A percentile compares a stretch with the other conserved stretches of the same genome.
Evolutionary conservation across 1,139 yeast species (phyloP).

Genomic region (Scheffersomyces lignicola): DNA sequence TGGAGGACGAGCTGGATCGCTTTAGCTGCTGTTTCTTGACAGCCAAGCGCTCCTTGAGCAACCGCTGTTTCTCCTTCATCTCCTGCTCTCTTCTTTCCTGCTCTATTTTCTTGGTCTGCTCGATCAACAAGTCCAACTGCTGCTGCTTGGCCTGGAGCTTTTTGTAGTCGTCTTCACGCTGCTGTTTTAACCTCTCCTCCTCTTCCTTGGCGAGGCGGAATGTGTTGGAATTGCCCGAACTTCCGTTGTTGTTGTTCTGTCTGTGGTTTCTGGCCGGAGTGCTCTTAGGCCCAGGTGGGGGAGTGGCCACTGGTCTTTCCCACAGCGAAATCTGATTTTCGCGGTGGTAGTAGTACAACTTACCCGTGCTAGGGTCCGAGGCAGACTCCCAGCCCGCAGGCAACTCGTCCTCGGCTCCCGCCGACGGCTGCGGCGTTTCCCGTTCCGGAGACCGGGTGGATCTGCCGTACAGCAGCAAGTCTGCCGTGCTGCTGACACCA

Average conservation of each 20-base stretch:
- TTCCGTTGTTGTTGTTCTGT: slow-evolving; percentile 4
- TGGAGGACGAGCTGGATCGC: slow-evolving; percentile 9
- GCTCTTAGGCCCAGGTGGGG: slow-evolving; percentile 15
- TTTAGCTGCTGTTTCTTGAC: slow-evolving; percentile 12
- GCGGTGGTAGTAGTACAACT: slow-evolving; percentile 56
- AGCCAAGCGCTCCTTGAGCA: slow-evolving; percentile 13
- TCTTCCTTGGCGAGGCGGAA: slow-evolving; percentile 29
- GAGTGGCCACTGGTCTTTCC: slow-evolving; percentile 49
- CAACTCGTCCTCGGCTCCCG: slow-evolving; percentile 23
- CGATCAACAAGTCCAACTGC: slow-evolving; percentile 37
- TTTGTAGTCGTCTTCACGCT: slow-evolving; percentile 32
- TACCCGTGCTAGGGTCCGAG: slow-evolving; percentile 37
- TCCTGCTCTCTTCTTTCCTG: slow-evolving; percentile 5
- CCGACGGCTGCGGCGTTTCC: slow-evolving; percentile 11
- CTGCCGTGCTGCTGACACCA: slow-evolving; percentile 6
- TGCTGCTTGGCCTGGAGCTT: slow-evolving; percentile 34
- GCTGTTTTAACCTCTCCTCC: slow-evolving; percentile 33
- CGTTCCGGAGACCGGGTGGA: slow-evolving; percentile 22
- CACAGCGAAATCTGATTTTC: slow-evolving; percentile 51
- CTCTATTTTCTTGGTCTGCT: slow-evolving; percentile 31
- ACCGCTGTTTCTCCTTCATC: slow-evolving; percentile 6
- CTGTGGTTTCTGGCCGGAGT: slow-evolving; percentile 18
- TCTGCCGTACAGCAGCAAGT: slow-evolving; percentile 19
- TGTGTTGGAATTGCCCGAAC: slow-evolving; percentile 6
- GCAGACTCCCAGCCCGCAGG: slow-evolving; percentile 60